These are phyloP conservation scores for Cercospora sesami DNA, from an alignment of 2,329 filamentous ascomycete species.

Conservation along the genomic window DNA sequence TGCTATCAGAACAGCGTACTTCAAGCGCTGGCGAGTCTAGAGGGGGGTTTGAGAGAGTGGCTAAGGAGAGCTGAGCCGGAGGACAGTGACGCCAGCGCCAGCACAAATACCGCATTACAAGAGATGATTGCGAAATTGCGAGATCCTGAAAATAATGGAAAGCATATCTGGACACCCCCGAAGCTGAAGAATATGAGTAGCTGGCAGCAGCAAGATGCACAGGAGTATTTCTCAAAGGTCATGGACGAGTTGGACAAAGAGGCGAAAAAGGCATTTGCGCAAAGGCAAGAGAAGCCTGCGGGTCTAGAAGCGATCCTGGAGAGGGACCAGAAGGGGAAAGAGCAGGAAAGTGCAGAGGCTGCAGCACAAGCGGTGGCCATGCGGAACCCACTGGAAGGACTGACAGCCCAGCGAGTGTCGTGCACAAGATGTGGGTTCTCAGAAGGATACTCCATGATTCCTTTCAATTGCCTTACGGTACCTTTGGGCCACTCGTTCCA, in stretches of 20 bases:
- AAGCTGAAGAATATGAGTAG: constrained; percentile 90
- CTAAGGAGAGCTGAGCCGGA: constrained; percentile 19
- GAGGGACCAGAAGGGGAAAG: constrained; percentile 15
- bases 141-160: constrained; percentile 68
- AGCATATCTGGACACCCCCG: constrained; percentile 76
- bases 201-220: constrained; percentile 94
- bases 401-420: constrained; percentile 83
- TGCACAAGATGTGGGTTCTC: constrained; percentile 84
- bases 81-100: constrained; percentile 21
- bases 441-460: constrained; percentile 83
- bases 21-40: constrained; percentile 61
- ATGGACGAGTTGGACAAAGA: constrained; percentile 60
- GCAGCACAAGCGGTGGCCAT: constrained; percentile 7
- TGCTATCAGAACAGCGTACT: constrained; percentile 98
- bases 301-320: constrained; percentile 34
- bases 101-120: constrained; percentile 53
- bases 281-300: constrained; percentile 20
- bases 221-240: constrained; percentile 93
- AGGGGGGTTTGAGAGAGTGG: constrained; percentile 40
- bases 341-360: constrained; percentile 12
- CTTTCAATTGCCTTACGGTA: constrained; percentile 90
- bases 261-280: constrained; percentile 41
- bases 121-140: constrained; percentile 70
- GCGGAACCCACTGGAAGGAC: constrained; percentile 80
- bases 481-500: constrained; percentile 67